Conservation (phyloP, 139 green algal genomes). For the Microglena sp. region DNA sequence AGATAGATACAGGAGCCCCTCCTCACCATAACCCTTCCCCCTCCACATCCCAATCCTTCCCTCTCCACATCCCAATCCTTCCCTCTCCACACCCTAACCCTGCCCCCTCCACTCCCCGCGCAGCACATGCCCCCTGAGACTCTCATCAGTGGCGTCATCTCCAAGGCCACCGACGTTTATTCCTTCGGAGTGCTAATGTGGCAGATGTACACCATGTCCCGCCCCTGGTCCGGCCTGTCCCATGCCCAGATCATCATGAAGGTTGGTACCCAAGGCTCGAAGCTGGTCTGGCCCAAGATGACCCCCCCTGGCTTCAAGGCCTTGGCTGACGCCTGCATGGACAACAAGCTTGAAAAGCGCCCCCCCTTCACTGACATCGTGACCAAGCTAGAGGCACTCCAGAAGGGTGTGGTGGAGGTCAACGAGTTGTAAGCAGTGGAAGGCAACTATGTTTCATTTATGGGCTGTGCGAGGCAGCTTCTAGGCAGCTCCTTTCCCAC, state of each 20-base stretch:
- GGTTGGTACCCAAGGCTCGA: constrained; percentile 16
- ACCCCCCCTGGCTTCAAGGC: constrained; percentile 11
- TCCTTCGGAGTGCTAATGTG: constrained; percentile 39
- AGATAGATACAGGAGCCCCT: too few species aligned
- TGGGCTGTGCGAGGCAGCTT: too few species aligned
- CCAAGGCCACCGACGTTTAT: constrained; percentile 31
- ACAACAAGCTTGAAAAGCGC: constrained; percentile 12
- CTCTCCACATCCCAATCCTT: too few species aligned
- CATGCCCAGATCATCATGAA: constrained; percentile 18
- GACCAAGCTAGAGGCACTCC: neutral
- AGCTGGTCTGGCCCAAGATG: constrained; percentile 20
- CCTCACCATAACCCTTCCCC: too few species aligned
- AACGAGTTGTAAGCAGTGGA: too few species aligned
- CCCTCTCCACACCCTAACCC: too few species aligned
- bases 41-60: too few species aligned
- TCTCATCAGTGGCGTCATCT: constrained; percentile 22
- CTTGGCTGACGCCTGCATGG: constrained; percentile 27
- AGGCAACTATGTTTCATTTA: too few species aligned
- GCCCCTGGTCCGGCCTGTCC: constrained; percentile 39
- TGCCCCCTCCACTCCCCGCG: too few species aligned
- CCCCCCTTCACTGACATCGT: constrained; percentile 13
- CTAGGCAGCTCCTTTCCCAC: too few species aligned
- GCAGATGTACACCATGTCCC: constrained; percentile 44
- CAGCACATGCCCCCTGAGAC: constrained; percentile 27
- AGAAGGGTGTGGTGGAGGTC: neutral